Conservation (phyloP, 148 eudicot species). For the Chenopodium formosanum region DNA sequence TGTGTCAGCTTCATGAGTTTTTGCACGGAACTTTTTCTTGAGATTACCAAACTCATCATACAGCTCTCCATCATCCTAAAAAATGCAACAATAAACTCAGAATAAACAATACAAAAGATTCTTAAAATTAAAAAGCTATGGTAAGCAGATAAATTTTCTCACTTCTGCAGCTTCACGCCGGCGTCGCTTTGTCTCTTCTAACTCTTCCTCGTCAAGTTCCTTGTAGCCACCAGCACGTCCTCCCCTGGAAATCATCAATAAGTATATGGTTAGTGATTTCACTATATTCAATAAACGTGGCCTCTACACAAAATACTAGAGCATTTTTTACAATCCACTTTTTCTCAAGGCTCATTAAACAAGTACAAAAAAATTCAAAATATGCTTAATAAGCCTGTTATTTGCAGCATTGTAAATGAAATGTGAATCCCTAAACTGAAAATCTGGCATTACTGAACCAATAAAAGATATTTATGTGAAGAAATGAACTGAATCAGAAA, state of each 20-base stretch:
- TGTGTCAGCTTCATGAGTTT: conserved; percentile 68
- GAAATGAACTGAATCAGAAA: not conserved
- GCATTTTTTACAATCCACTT: not conserved
- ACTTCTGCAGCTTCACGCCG: conserved; percentile 90
- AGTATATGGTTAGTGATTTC: conserved; percentile 2
- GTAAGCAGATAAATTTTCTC: conserved; percentile 25
- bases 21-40: conserved; percentile 84
- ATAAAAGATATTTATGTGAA: not conserved
- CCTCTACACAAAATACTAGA: not conserved
- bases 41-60: conserved; percentile 98
- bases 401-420: conserved; percentile 3
- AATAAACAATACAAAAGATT: not conserved
- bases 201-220: conserved; percentile 93
- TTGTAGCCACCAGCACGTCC: conserved; percentile 99
- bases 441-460: not conserved
- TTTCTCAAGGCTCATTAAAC: not conserved
- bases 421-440: not conserved
- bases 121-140: conserved; percentile 1
- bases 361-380: not conserved
- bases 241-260: conserved; percentile 53
- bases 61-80: conserved; percentile 95
- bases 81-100: not conserved
- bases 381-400: not conserved
- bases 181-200: conserved; percentile 86
- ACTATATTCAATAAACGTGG: not conserved